phyloP scores from a whole-genome alignment of 768 basidiomycete genomes.

The Suillus variegatus region DNA sequence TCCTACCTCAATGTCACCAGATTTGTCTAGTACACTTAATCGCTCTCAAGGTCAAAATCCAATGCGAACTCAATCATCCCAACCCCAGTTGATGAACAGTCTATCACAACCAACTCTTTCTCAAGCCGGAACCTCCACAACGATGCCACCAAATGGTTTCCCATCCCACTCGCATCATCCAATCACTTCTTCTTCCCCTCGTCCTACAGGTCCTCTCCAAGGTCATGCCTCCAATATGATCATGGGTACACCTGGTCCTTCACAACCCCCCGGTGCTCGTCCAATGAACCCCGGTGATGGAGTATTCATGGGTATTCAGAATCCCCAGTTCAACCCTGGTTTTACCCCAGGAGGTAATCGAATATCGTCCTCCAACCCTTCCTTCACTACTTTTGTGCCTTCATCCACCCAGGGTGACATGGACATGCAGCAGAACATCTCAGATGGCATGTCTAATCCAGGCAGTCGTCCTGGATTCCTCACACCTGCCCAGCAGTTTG shows the following conservation, averaged over 20 bases:
- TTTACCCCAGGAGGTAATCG: conserved; percentile 37
- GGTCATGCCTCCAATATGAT: conserved; percentile 32
- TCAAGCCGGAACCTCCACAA: conserved; percentile 29
- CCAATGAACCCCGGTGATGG: conserved; percentile 50
- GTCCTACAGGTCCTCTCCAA: conserved; percentile 29
- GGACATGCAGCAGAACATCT: conserved; percentile 47
- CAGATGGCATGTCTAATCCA: conserved; percentile 40
- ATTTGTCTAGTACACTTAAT: conserved; percentile 37
- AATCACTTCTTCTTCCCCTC: conserved; percentile 31
- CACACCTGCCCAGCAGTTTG: conserved; percentile 67
- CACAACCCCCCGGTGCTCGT: conserved; percentile 29
- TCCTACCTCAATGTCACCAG: conserved; percentile 42
- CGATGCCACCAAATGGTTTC: conserved; percentile 33
- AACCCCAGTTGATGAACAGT: conserved; percentile 51
- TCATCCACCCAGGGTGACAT: conserved; percentile 49
- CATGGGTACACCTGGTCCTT: conserved; percentile 32
- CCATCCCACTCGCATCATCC: conserved; percentile 30
- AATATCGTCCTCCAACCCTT: conserved; percentile 33
- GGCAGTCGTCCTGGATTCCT: conserved; percentile 36
- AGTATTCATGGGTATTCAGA: conserved; percentile 46
- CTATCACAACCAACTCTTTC: conserved; percentile 37
- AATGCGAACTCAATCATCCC: conserved; percentile 44
- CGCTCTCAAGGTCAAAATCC: conserved; percentile 42
- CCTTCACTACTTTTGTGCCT: conserved; percentile 48
- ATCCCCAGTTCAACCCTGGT: conserved; percentile 32